phyloP scores from a whole-genome alignment of 768 basidiomycete species.

The Trametes coccinea region DNA sequence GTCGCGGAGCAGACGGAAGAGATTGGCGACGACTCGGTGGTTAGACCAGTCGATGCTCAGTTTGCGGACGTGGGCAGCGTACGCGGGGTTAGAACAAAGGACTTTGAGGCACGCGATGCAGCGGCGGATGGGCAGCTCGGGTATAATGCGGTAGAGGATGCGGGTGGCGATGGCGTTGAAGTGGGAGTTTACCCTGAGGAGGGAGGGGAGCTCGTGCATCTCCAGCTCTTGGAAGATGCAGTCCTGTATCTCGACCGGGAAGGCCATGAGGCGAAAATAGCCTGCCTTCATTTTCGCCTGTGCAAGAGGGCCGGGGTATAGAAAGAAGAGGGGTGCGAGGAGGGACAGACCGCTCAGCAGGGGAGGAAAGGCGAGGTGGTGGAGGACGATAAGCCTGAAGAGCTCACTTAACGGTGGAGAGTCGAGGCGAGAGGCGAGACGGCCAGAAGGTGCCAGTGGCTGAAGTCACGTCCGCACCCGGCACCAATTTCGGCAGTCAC shows the following conservation, averaged over 20 bases:
- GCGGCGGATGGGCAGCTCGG: slow-evolving; percentile 32
- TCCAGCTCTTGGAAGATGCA: slow-evolving; percentile 32
- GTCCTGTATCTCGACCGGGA: slow-evolving; percentile 42
- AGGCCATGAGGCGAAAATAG: slow-evolving; percentile 16
- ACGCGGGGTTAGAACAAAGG: slow-evolving; percentile 38
- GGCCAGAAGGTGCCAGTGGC: background rate
- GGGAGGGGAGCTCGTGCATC: slow-evolving; percentile 28
- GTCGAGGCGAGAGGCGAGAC: background rate
- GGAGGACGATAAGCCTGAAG: background rate
- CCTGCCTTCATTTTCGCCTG: background rate
- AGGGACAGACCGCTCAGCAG: background rate
- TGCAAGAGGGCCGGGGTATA: background rate
- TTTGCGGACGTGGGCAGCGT: slow-evolving; percentile 40
- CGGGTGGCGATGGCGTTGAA: slow-evolving; percentile 35
- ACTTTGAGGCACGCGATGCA: slow-evolving; percentile 41
- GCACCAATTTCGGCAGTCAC: slow-evolving; percentile 4
- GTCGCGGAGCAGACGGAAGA: slow-evolving; percentile 50
- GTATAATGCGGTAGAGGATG: slow-evolving; percentile 40
- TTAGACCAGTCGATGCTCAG: slow-evolving; percentile 47
- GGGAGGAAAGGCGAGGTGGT: background rate
- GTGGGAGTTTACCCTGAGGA: slow-evolving; percentile 28
- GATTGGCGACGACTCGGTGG: slow-evolving; percentile 44
- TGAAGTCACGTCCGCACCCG: slow-evolving; percentile 4
- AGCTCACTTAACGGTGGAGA: background rate
- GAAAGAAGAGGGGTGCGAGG: background rate